Conservation (phyloP, 2,329 filamentous ascomycete species). For the Alternaria sp. region DNA sequence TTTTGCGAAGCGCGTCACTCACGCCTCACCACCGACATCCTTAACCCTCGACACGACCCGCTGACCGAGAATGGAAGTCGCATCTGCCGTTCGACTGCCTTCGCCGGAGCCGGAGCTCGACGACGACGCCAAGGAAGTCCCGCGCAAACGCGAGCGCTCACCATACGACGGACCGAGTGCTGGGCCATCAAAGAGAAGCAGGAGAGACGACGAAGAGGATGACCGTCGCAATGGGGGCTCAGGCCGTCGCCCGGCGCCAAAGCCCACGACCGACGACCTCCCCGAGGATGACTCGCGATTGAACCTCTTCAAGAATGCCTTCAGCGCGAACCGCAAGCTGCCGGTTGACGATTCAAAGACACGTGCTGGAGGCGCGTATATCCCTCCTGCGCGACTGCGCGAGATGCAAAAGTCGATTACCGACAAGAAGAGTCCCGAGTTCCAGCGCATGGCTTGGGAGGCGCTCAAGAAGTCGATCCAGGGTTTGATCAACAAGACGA, state of each 20-base stretch:
- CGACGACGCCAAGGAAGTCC: constrained; percentile 55
- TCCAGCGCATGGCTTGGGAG: constrained; percentile 99
- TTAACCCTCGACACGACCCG: constrained; percentile 8
- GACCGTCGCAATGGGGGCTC: constrained; percentile 71
- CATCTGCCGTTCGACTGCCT: constrained; percentile 65
- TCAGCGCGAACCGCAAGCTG: constrained; percentile 73
- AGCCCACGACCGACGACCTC: constrained; percentile 26
- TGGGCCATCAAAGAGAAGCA: constrained; percentile 51
- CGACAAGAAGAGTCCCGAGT: constrained; percentile 95
- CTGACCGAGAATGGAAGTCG: constrained; percentile 44
- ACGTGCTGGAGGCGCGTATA: constrained; percentile 95
- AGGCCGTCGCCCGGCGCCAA: constrained; percentile 63
- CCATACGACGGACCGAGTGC: constrained; percentile 45
- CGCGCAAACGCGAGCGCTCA: constrained; percentile 65
- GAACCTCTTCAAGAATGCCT: constrained; percentile 49
- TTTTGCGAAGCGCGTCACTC: constrained; percentile 32
- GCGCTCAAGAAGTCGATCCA: constrained; percentile 99
- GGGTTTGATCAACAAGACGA: constrained; percentile 98
- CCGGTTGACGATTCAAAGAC: constrained; percentile 89
- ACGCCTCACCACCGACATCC: constrained; percentile 9
- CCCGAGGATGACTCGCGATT: constrained; percentile 47
- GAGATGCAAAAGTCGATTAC: constrained; percentile 96
- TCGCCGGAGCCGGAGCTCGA: constrained; percentile 60
- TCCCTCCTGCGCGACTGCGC: constrained; percentile 88
- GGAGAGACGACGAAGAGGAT: constrained; percentile 44